phyloP scores from a whole-genome alignment of 2,329 filamentous ascomycete species.

The Aspergillus pseudonomiae region DNA sequence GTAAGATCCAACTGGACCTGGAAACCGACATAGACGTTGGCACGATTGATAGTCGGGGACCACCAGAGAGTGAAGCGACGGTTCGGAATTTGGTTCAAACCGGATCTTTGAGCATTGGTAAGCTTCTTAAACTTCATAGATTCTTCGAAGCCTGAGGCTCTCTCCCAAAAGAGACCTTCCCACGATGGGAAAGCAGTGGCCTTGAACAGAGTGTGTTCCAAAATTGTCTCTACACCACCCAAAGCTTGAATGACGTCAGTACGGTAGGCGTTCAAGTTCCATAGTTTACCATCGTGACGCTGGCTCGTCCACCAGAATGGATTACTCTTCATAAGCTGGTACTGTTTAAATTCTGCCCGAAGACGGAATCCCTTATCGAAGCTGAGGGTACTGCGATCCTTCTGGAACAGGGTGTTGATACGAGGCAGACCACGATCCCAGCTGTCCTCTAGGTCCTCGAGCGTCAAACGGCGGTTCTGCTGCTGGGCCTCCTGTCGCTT shows the following conservation, averaged over 20 bases:
- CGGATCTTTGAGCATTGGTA: conserved; percentile 93
- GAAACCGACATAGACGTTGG: conserved; percentile 99
- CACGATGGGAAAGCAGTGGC: conserved; percentile 95
- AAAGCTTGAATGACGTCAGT: conserved; percentile 96
- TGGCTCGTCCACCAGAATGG: conserved; percentile 99
- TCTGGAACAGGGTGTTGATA: conserved; percentile 99
- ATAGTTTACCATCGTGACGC: conserved; percentile 93
- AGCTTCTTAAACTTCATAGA: conserved; percentile 99
- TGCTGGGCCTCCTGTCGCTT: conserved; percentile 96
- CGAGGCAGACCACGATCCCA: conserved; percentile 97
- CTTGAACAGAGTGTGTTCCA: conserved; percentile 96
- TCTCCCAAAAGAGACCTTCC: conserved; percentile 94
- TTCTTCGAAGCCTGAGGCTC: conserved; percentile 61
- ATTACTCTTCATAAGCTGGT: conserved; percentile 98
- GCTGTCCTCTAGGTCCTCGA: conserved; percentile 96
- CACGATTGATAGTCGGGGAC: conserved; percentile 90
- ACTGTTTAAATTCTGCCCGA: conserved; percentile 95
- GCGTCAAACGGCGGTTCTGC: conserved; percentile 89
- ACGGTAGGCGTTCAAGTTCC: conserved; percentile 94
- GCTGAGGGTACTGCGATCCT: conserved; percentile 92
- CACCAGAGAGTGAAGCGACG: conserved; percentile 98
- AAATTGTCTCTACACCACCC: conserved; percentile 94
- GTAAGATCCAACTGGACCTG: conserved; percentile 97
- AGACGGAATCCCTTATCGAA: conserved; percentile 99
- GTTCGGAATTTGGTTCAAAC: conserved; percentile 98